A percentile compares a stretch with the other conserved stretches of the same genome.
These are phyloP conservation scores for Backusella parvicylindrica DNA, from an alignment of 192 early-diverging fungal species.

Conservation along the genomic window DNA sequence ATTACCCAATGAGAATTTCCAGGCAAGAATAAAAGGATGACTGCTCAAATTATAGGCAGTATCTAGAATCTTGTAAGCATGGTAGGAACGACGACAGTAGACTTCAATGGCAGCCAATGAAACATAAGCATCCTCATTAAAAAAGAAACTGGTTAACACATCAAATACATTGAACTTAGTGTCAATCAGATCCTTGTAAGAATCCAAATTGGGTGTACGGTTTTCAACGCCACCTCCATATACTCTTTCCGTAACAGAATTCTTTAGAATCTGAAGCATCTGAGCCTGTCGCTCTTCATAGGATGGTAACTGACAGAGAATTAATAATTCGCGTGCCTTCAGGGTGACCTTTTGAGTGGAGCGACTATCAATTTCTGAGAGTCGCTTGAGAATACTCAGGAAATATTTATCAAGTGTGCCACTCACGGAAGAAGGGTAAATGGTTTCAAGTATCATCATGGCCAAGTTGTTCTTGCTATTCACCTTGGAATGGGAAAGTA, in stretches of 20 bases:
- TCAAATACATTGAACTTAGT: slow-evolving; percentile 95
- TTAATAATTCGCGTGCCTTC: slow-evolving; percentile 90
- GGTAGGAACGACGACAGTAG: slow-evolving; percentile 95
- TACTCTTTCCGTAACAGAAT: slow-evolving; percentile 69
- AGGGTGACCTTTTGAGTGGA: slow-evolving; percentile 84
- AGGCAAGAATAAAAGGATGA: slow-evolving; percentile 64
- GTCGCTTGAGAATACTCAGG: slow-evolving; percentile 69
- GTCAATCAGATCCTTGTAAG: slow-evolving; percentile 79
- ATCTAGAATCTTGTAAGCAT: slow-evolving; percentile 89
- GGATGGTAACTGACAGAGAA: slow-evolving; percentile 89
- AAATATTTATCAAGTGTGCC: slow-evolving; percentile 63
- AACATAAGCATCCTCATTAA: slow-evolving; percentile 73
- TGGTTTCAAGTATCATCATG: slow-evolving; percentile 73
- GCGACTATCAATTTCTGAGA: slow-evolving; percentile 74
- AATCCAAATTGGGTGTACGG: slow-evolving; percentile 72
- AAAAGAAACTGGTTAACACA: slow-evolving; percentile 92
- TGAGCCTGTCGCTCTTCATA: slow-evolving; percentile 81
- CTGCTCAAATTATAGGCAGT: slow-evolving; percentile 68
- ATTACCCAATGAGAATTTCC: slow-evolving; percentile 63
- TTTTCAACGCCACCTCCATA: slow-evolving; percentile 69
- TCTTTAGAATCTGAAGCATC: slow-evolving; percentile 79
- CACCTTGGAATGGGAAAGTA: slow-evolving; percentile 81
- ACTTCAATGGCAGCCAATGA: slow-evolving; percentile 88
- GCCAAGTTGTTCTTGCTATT: slow-evolving; percentile 73
- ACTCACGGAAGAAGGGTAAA: slow-evolving; percentile 56